These are phyloP conservation scores for Zarea fungicola DNA, from an alignment of 2,329 filamentous ascomycete species.

Conservation along the genomic window DNA sequence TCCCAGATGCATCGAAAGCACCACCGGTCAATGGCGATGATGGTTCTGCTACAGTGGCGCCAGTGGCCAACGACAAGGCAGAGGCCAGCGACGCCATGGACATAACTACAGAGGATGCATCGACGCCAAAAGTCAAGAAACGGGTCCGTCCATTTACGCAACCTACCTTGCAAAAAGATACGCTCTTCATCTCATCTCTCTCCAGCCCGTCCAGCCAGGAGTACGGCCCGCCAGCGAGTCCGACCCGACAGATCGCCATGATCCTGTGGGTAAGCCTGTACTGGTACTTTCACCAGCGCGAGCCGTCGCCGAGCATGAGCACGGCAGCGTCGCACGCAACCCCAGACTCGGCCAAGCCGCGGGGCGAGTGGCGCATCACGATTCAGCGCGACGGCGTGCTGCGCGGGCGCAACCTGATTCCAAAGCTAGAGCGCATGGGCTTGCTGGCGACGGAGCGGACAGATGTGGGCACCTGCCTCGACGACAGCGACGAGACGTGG, in stretches of 20 bases:
- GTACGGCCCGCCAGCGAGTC: conserved; percentile 73
- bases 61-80: no score
- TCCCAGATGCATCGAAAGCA: background rate
- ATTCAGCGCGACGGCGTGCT: conserved; percentile 86
- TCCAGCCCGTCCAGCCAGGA: conserved; percentile 76
- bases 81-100: conserved; percentile 7
- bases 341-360: conserved; percentile 64
- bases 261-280: conserved; percentile 93
- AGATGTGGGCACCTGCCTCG: conserved; percentile 60
- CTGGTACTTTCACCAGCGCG: conserved; percentile 93
- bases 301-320: conserved; percentile 60
- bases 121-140: conserved; percentile 16
- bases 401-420: conserved; percentile 73
- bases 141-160: conserved; percentile 47
- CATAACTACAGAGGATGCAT: background rate
- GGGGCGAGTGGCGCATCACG: conserved; percentile 79
- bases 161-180: conserved; percentile 74
- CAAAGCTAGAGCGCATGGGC: conserved; percentile 92
- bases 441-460: conserved; percentile 73
- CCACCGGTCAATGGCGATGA: background rate
- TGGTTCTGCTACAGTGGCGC: background rate
- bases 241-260: conserved; percentile 87
- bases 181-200: conserved; percentile 86
- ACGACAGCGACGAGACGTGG: conserved; percentile 63
- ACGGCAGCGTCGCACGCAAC: conserved; percentile 61